Conservation (phyloP, 2,329 filamentous ascomycete species). For the Fusarium oligoseptatum region DNA sequence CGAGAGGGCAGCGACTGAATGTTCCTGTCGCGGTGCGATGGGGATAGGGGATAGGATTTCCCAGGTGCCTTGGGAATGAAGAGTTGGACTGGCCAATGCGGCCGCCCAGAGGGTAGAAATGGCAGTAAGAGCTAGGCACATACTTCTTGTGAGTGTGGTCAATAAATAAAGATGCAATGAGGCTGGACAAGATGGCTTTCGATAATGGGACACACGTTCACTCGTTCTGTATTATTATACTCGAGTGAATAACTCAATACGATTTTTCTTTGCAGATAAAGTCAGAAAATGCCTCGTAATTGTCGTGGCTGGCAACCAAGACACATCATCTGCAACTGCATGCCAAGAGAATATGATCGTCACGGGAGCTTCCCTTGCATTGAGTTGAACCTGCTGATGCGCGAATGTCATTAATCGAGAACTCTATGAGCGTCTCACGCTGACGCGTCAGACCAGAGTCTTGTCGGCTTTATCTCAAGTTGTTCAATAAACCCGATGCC, state of each 20-base stretch:
- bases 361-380: background rate
- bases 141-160: background rate
- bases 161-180: background rate
- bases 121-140: background rate
- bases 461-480: background rate
- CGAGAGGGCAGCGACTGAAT: conserved; percentile 42
- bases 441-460: background rate
- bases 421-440: background rate
- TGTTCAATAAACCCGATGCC: background rate
- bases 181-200: background rate
- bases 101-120: conserved; percentile 9
- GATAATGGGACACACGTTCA: background rate
- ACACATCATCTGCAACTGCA: background rate
- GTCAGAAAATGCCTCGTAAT: background rate
- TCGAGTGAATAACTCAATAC: background rate
- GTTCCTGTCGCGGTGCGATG: conserved; percentile 46
- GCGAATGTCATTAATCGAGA: background rate
- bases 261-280: background rate
- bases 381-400: background rate
- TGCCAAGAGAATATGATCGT: background rate
- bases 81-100: conserved; percentile 12
- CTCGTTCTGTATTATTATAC: background rate
- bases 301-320: background rate
- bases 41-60: conserved; percentile 41
- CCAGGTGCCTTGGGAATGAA: conserved; percentile 36